Percentiles rank a stretch among this genome's conserved stretches.
These are phyloP conservation scores for Verticillium longisporum DNA, from an alignment of 2,329 filamentous ascomycete genomes.

Conservation along the genomic window DNA sequence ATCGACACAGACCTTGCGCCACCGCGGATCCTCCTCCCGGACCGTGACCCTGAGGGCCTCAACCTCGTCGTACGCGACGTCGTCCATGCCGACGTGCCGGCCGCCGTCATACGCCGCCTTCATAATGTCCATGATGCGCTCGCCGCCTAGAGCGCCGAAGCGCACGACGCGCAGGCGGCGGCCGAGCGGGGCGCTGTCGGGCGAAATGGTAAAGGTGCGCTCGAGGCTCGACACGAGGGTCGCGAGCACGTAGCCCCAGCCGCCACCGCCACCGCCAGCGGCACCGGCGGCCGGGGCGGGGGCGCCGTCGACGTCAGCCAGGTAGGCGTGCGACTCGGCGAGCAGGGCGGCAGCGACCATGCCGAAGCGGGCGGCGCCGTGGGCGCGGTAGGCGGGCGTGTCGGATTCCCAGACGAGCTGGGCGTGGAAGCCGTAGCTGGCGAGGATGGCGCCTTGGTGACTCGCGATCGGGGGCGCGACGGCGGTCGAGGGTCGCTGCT, in stretches of 20 bases:
- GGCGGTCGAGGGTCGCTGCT: conserved; percentile 19
- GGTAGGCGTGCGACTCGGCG: conserved; percentile 43
- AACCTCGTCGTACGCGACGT: conserved; percentile 66
- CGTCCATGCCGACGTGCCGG: conserved; percentile 46
- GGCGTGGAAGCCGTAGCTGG: conserved; percentile 85
- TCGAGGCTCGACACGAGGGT: conserved; percentile 78
- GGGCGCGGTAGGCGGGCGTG: conserved; percentile 69
- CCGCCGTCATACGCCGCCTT: conserved; percentile 52
- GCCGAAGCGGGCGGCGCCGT: conserved; percentile 71
- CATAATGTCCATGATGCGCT: conserved; percentile 73
- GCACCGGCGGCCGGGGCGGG: neutral
- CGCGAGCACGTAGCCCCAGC: conserved; percentile 71
- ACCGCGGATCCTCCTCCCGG: conserved; percentile 60
- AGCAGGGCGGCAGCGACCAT: conserved; percentile 77
- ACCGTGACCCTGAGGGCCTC: conserved; percentile 62
- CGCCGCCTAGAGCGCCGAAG: conserved; percentile 61
- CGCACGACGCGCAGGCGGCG: conserved; percentile 65
- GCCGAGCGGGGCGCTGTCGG: conserved; percentile 62
- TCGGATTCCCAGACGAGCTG: conserved; percentile 87
- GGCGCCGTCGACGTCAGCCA: conserved; percentile 17
- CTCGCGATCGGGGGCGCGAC: conserved; percentile 13
- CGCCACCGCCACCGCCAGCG: neutral
- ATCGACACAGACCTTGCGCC: conserved; percentile 87
- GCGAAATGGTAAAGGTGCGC: conserved; percentile 74
- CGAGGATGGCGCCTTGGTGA: conserved; percentile 73